Percentiles rank a stretch among this genome's conserved stretches.
Evolutionary conservation across 192 early-diverging fungal species (phyloP).

Genomic region (Backusella psychrophila): DNA sequence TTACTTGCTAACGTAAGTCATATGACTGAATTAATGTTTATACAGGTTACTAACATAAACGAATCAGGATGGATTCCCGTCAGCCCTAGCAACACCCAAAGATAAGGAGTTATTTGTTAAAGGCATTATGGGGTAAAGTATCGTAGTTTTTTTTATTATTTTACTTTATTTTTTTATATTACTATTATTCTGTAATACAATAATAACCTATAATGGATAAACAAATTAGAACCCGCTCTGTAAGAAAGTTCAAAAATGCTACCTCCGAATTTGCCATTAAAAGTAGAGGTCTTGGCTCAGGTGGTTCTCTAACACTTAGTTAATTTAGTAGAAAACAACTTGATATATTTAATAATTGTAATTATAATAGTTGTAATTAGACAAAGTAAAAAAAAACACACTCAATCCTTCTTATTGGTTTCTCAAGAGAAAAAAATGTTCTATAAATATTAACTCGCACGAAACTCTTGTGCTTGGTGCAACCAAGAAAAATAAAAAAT

Average conservation of each 20-base stretch:
- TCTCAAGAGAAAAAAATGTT: not conserved
- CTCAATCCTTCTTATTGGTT: not conserved
- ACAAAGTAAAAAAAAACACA: not conserved
- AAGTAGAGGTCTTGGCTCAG: slow-evolving; percentile 44
- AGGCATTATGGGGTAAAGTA: slow-evolving; percentile 49
- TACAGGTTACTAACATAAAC: not conserved
- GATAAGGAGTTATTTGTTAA: slow-evolving; percentile 52
- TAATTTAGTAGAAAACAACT: not conserved
- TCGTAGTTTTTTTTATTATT: not conserved
- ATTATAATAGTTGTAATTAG: not conserved
- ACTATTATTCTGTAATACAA: not conserved
- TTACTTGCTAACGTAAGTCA: slow-evolving; percentile 42
- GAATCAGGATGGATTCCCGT: slow-evolving; percentile 49
- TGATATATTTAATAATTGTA: not conserved
- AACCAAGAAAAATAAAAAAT: not conserved
- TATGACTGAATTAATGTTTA: not conserved
- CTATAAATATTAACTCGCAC: not conserved
- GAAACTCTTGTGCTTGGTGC: not conserved
- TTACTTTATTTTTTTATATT: too few species aligned
- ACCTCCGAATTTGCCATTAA: slow-evolving; percentile 44
- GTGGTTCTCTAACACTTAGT: slow-evolving; percentile 38
- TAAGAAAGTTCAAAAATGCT: slow-evolving; percentile 43
- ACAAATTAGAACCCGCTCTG: slow-evolving; percentile 40
- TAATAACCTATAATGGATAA: not conserved
- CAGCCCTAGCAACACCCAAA: slow-evolving; percentile 38